phyloP scores from a whole-genome alignment of 768 basidiomycete genomes.

The Chalciporus sphaerocephalus region DNA sequence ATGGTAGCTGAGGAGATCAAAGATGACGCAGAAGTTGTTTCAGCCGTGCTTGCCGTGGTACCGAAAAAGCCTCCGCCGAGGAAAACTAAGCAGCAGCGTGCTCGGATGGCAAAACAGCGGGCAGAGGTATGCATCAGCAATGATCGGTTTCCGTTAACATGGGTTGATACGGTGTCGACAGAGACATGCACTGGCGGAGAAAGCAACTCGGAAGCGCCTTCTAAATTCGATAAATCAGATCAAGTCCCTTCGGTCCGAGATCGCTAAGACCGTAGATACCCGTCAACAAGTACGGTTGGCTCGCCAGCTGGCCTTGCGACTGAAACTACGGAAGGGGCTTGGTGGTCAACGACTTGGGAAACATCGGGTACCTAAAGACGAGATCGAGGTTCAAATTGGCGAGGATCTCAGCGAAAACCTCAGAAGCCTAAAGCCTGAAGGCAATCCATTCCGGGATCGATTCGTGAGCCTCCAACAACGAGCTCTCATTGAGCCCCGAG shows the following conservation, averaged over 20 bases:
- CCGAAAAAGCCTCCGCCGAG: conserved; percentile 39
- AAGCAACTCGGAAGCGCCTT: conserved; percentile 56
- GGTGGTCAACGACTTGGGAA: conserved; percentile 77
- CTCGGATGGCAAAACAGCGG: conserved; percentile 58
- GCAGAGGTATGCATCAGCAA: conserved; percentile 51
- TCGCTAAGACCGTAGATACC: conserved; percentile 32
- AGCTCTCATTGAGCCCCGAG: conserved; percentile 81
- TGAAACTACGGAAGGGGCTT: conserved; percentile 59
- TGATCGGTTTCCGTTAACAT: not conserved
- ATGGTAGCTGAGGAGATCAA: conserved; percentile 57
- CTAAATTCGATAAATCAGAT: conserved; percentile 53
- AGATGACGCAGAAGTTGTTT: conserved; percentile 37
- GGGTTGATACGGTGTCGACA: conserved; percentile 21
- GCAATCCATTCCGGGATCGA: conserved; percentile 87
- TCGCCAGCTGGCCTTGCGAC: conserved; percentile 40
- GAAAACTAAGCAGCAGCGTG: conserved; percentile 65
- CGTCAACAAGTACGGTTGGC: conserved; percentile 37
- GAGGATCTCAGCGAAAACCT: conserved; percentile 86
- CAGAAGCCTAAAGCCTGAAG: conserved; percentile 86
- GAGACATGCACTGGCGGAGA: conserved; percentile 63
- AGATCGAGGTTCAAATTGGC: conserved; percentile 82
- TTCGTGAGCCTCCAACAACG: conserved; percentile 86
- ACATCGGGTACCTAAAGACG: conserved; percentile 63
- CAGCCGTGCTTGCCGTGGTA: conserved; percentile 27
- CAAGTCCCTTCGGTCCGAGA: conserved; percentile 46